A percentile compares a stretch with the other conserved stretches of the same genome.
Evolutionary conservation across 208 protist species (phyloP).

Genomic region (Acanthamoeba culbertsoni): DNA sequence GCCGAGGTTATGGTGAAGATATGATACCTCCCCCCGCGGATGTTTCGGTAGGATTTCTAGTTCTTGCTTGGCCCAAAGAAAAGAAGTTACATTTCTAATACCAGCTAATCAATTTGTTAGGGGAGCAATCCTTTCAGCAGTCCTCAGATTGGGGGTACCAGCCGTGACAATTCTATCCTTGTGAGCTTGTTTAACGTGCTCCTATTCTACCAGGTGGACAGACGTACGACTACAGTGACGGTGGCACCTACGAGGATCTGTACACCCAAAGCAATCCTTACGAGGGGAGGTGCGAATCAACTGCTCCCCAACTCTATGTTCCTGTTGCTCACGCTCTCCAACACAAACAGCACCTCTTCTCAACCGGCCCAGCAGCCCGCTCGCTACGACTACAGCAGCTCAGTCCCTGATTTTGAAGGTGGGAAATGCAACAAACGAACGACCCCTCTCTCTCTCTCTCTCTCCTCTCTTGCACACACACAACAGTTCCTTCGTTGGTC

Average conservation of each 20-base stretch:
- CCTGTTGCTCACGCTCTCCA: neutral
- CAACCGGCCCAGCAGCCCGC: neutral
- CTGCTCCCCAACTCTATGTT: neutral
- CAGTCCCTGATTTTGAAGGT: neutral
- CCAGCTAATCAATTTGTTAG: neutral
- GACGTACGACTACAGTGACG: neutral
- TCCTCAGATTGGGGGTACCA: neutral
- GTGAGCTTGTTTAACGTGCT: no score
- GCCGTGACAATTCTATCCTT: neutral
- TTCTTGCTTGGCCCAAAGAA: no score
- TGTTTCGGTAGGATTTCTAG: slow-evolving; percentile 35
- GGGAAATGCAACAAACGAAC: neutral
- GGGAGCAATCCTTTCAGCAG: neutral
- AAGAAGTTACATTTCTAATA: neutral
- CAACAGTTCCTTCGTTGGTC: no score
- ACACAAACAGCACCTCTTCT: neutral
- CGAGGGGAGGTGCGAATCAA: neutral
- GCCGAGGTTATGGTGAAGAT: neutral
- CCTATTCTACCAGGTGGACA: neutral
- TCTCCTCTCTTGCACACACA: no score
- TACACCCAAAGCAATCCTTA: slow-evolving; percentile 22
- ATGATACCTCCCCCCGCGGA: neutral
- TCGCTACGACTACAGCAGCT: slow-evolving; percentile 9
- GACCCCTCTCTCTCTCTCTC: no score
- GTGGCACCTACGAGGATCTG: neutral